Base-by-base conservation (phyloP, 1,284 basidiomycete species). In the Pulchroboletus neoregius region DNA sequence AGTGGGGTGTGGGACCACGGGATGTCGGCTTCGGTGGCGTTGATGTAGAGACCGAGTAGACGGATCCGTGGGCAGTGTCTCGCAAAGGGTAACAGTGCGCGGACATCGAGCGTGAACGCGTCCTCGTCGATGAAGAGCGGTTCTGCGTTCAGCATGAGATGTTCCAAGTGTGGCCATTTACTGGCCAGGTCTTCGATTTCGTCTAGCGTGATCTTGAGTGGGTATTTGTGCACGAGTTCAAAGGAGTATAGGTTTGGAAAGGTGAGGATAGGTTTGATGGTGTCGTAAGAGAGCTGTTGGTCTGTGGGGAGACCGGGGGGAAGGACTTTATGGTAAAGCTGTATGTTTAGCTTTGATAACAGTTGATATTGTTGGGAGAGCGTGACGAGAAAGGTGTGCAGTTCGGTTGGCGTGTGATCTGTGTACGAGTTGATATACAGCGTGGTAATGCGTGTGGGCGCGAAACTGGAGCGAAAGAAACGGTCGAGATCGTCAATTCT, bases 1-100 rank as follows among this genome's bases (percentile, higher is more conserved):
- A 61, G 47, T n/a, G 70, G 27, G 45, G 48, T 11, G 51, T 53
- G 58, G 71, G 78, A 6, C 58, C 66, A 28, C 50, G 53, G 49
- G 6, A 51, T 51, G 0, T 45, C 45, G 5, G 28, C 35, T 2
- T 33, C 43, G 11, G 46, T 50, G n/a, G 58, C 53, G 50, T 75
- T 57, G 46, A 82, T 41, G 60, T 76, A 82, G 6, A 84, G 62
- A 1, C 76, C 76, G n/a, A 84, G 71, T 33, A 68, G 58, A 11
- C 51, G 65, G 6, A 84, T 61, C 6, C 71, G 71, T 0, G 74
- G 76, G 48, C 81, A 84, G 54, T 79, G 71, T 12, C 56, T 58
- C 0, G 79, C 78, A 56, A 84, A 76, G 1, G 74, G 72, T 5
- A 76, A 42, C 16, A 83, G 69, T 0, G 78, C 72, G 12, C 65